Conservation (phyloP, 177 flowering plant genomes). For the Tripterygium wilfordii region DNA sequence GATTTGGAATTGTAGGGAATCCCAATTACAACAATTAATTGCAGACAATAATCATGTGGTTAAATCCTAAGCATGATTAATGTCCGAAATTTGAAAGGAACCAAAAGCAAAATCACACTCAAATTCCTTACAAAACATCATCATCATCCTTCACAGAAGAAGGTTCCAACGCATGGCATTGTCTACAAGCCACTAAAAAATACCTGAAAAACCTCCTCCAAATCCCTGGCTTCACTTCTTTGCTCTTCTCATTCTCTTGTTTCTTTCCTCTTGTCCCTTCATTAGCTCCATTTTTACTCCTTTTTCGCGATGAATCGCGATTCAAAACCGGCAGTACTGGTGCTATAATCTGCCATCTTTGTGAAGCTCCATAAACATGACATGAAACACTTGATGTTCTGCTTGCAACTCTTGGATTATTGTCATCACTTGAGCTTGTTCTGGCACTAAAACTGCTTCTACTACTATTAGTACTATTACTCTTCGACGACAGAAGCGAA, state of each 20-base stretch:
- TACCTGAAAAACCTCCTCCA: slow-evolving; percentile 36
- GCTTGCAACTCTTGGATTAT: too few relatives aligned
- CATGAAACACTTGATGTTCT: slow-evolving; percentile 13
- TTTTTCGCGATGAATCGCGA: slow-evolving; percentile 22
- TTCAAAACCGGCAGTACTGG: slow-evolving; percentile 38
- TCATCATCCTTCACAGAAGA: slow-evolving; percentile 17
- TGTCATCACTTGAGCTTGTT: slow-evolving; percentile 34
- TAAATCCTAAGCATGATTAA: too few relatives aligned
- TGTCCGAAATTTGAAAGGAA: too few relatives aligned
- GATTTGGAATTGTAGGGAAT: too few relatives aligned
- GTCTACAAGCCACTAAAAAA: slow-evolving; percentile 45
- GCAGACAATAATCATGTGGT: too few relatives aligned
- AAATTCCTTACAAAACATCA: too few relatives aligned
- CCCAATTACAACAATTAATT: too few relatives aligned
- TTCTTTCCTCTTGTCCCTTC: slow-evolving; percentile 10
- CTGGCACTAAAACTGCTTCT: slow-evolving; percentile 48
- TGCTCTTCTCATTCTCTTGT: slow-evolving; percentile 1
- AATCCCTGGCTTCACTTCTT: slow-evolving; percentile 12
- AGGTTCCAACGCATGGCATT: slow-evolving; percentile 70
- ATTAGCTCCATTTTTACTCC: slow-evolving; percentile 1
- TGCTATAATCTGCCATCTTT: slow-evolving; percentile 51
- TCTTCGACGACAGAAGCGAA: slow-evolving; percentile 46
- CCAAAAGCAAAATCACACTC: too few relatives aligned
- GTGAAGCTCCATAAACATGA: slow-evolving; percentile 31
- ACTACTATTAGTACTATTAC: slow-evolving; percentile 58